Evolutionary conservation across 2,329 filamentous ascomycete species (phyloP).

Genomic region (Sordariomycetes sp.): DNA sequence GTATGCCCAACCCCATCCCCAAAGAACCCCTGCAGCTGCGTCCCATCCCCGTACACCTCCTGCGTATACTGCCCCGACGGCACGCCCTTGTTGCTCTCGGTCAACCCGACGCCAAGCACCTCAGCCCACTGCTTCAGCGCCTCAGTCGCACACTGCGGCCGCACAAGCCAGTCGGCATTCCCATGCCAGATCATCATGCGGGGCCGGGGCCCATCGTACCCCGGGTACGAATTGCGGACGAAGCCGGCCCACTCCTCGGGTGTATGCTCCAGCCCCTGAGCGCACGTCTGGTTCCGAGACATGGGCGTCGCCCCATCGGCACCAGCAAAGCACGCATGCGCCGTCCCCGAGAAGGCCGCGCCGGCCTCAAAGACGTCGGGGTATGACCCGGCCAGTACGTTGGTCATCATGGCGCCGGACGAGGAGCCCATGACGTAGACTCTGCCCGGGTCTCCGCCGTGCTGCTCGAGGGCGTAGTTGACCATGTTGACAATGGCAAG

Average conservation of each 20-base stretch:
- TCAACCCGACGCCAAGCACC: slow-evolving; percentile 10
- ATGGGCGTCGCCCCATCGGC: neutral
- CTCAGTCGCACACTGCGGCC: slow-evolving; percentile 8
- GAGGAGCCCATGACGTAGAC: slow-evolving; percentile 38
- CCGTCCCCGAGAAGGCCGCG: slow-evolving; percentile 28
- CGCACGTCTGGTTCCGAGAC: neutral
- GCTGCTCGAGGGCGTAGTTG: slow-evolving; percentile 33
- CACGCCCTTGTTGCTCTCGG: slow-evolving; percentile 12
- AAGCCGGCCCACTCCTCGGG: slow-evolving; percentile 23
- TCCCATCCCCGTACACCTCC: slow-evolving; percentile 18
- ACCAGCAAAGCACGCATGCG: neutral
- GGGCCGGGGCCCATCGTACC: slow-evolving; percentile 32
- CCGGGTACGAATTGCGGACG: slow-evolving; percentile 32
- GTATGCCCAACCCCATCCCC: slow-evolving; percentile 16
- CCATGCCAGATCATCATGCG: slow-evolving; percentile 49
- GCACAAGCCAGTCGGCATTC: slow-evolving; percentile 1
- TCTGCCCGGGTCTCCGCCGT: slow-evolving; percentile 32
- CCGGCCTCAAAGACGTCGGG: slow-evolving; percentile 39
- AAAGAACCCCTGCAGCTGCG: slow-evolving; percentile 14
- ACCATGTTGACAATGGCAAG: slow-evolving; percentile 46
- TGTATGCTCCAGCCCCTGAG: neutral
- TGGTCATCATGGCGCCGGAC: slow-evolving; percentile 35
- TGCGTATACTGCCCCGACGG: slow-evolving; percentile 16
- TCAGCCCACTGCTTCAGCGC: slow-evolving; percentile 12
- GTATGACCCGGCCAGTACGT: slow-evolving; percentile 37